A percentile compares a stretch with the other conserved stretches of the same genome.
phyloP scores from a whole-genome alignment of 805 yeast genomes.

The Lachancea cidri region DNA sequence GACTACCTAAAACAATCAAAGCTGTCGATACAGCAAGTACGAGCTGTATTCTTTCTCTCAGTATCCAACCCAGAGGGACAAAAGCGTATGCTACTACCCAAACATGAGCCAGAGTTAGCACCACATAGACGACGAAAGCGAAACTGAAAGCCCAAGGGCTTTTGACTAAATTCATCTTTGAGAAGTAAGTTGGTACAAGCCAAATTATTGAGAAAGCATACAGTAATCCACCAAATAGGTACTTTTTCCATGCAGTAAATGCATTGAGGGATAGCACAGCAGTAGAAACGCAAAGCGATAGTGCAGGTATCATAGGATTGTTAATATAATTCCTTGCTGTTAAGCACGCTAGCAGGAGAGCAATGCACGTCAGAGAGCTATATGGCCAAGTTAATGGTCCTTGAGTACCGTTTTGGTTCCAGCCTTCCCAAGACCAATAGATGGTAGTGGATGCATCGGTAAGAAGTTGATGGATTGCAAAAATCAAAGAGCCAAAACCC shows the following conservation, averaged over 20 bases:
- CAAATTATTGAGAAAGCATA: slow-evolving; percentile 64
- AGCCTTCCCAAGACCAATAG: slow-evolving; percentile 97
- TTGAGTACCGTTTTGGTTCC: slow-evolving; percentile 71
- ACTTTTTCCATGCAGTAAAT: slow-evolving; percentile 27
- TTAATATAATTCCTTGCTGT: slow-evolving; percentile 15
- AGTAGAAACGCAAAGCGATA: slow-evolving; percentile 28
- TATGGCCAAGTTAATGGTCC: slow-evolving; percentile 65
- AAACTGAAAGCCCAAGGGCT: slow-evolving; percentile 50
- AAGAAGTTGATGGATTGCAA: slow-evolving; percentile 65
- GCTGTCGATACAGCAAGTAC: slow-evolving; percentile 54
- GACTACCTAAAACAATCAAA: slow-evolving; percentile 49
- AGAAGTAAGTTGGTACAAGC: slow-evolving; percentile 57
- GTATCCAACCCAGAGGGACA: slow-evolving; percentile 86
- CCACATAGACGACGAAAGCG: slow-evolving; percentile 44
- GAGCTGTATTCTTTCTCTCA: slow-evolving; percentile 85
- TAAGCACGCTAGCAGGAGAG: slow-evolving; percentile 54
- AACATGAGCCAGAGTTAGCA: slow-evolving; percentile 73
- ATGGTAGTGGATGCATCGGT: slow-evolving; percentile 82
- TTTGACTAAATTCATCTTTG: slow-evolving; percentile 48
- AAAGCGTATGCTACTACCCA: slow-evolving; percentile 99
- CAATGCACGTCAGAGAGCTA: slow-evolving; percentile 60
- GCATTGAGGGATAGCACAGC: slow-evolving; percentile 18
- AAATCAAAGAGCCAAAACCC: slow-evolving; percentile 76
- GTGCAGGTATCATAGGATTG: slow-evolving; percentile 24
- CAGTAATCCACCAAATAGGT: slow-evolving; percentile 58